These are phyloP conservation scores for Citrus glauca DNA, from an alignment of 345 rosid genomes.

Conservation along the genomic window DNA sequence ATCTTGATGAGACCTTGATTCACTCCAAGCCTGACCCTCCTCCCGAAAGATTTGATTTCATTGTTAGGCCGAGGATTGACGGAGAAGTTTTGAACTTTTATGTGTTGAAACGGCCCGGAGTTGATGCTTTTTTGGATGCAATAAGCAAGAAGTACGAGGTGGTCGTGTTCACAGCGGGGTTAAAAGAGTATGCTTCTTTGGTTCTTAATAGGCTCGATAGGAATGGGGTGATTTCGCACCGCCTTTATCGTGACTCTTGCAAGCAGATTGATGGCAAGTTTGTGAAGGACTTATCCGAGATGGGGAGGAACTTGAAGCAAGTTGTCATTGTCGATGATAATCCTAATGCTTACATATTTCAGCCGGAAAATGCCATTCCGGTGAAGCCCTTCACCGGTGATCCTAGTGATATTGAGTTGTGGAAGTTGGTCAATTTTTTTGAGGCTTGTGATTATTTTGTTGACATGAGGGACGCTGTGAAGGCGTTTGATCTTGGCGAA, in stretches of 20 bases:
- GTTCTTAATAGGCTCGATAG: slow-evolving; percentile 66
- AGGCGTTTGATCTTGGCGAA: slow-evolving; percentile 22
- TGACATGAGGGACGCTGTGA: slow-evolving; percentile 77
- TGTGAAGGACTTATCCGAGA: slow-evolving; percentile 68
- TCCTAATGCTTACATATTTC: slow-evolving; percentile 63
- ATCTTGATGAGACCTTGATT: slow-evolving; percentile 83
- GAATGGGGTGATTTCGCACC: slow-evolving; percentile 51
- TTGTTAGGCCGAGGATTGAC: slow-evolving; percentile 59
- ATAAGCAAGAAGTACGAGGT: slow-evolving; percentile 55
- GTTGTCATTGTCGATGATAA: slow-evolving; percentile 84
- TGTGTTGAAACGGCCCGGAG: slow-evolving; percentile 87
- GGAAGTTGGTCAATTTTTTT: slow-evolving; percentile 53
- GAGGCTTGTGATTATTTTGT: slow-evolving; percentile 42
- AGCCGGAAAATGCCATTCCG: slow-evolving; percentile 81
- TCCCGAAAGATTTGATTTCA: slow-evolving; percentile 52
- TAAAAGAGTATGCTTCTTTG: slow-evolving; percentile 67
- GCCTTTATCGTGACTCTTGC: slow-evolving; percentile 74
- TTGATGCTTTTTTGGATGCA: slow-evolving; percentile 55
- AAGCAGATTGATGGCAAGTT: slow-evolving; percentile 60
- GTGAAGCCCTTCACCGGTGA: slow-evolving; percentile 62
- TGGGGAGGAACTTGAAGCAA: slow-evolving; percentile 57
- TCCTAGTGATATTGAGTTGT: slow-evolving; percentile 46
- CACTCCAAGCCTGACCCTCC: slow-evolving; percentile 85
- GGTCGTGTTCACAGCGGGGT: slow-evolving; percentile 91
- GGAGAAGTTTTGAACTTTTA: slow-evolving; percentile 60